phyloP scores from a whole-genome alignment of 768 basidiomycete genomes.

The Gloeopeniophorella convolvens region DNA sequence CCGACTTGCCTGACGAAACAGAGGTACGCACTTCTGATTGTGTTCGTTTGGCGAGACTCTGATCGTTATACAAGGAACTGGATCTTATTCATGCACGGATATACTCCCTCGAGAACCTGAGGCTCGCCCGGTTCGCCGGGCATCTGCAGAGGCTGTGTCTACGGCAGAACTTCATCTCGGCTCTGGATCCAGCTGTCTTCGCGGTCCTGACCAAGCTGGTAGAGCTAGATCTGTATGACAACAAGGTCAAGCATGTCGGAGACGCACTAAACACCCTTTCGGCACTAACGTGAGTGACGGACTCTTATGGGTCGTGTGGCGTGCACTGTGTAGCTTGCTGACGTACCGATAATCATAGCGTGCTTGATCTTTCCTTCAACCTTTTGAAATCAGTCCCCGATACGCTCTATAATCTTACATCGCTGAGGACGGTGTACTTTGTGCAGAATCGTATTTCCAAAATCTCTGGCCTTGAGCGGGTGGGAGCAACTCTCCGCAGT shows the following conservation, averaged over 20 bases:
- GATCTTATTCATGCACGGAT: constrained; percentile 81
- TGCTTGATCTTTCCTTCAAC: constrained; percentile 94
- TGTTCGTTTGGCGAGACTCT: not conserved
- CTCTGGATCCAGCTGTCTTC: constrained; percentile 69
- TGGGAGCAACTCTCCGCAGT: constrained; percentile 57
- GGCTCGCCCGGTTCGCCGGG: constrained; percentile 63
- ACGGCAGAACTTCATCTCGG: constrained; percentile 76
- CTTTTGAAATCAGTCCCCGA: constrained; percentile 68
- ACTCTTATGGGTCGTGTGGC: not conserved
- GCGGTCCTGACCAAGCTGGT: constrained; percentile 59
- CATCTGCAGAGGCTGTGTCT: constrained; percentile 72
- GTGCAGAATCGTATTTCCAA: constrained; percentile 92
- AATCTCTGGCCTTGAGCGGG: constrained; percentile 58
- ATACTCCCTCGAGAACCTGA: constrained; percentile 57
- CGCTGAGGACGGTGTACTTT: constrained; percentile 79
- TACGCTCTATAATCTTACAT: constrained; percentile 46
- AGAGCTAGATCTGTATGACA: constrained; percentile 95
- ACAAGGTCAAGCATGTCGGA: constrained; percentile 74
- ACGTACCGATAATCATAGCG: constrained; percentile 47
- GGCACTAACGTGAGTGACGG: constrained; percentile 47
- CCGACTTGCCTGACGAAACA: constrained; percentile 77
- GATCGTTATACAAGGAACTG: constrained; percentile 55
- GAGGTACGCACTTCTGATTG: constrained; percentile 45
- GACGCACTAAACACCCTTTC: constrained; percentile 53
- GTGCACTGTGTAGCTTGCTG: not conserved